A percentile compares a stretch with the other conserved stretches of the same genome.
Conservation (phyloP, 2,329 filamentous ascomycete genomes). For the Fusarium subglutinans region DNA sequence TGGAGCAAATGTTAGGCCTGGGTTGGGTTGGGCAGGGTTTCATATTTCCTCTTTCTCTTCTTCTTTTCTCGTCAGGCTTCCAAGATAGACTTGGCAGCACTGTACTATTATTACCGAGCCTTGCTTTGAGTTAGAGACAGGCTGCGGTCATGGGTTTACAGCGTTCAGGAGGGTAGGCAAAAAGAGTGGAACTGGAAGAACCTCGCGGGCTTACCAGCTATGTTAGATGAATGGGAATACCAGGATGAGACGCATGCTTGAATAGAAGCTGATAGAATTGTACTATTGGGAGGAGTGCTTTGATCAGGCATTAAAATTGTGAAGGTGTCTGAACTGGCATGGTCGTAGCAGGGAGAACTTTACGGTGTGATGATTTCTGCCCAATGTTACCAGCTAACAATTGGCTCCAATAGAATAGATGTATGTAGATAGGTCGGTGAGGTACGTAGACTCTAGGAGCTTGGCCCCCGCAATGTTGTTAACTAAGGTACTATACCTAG, state of each 20-base stretch:
- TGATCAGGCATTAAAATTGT: not conserved
- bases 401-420: not conserved
- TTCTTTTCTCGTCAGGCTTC: slow-evolving; percentile 29
- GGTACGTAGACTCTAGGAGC: not conserved
- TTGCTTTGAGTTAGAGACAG: slow-evolving; percentile 32
- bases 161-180: slow-evolving; percentile 15
- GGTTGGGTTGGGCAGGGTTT: slow-evolving; percentile 13
- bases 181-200: slow-evolving; percentile 30
- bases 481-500: not conserved
- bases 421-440: not conserved
- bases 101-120: slow-evolving; percentile 37
- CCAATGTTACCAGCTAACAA: slow-evolving; percentile 19
- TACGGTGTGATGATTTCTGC: slow-evolving; percentile 37
- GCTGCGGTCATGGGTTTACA: slow-evolving; percentile 12
- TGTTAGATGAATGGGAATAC: slow-evolving; percentile 22
- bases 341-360: not conserved
- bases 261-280: slow-evolving; percentile 33
- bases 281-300: slow-evolving; percentile 6
- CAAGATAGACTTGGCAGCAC: slow-evolving; percentile 37
- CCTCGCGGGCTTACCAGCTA: slow-evolving; percentile 35
- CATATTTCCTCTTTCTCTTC: slow-evolving; percentile 1
- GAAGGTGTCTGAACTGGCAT: not conserved
- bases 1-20: slow-evolving; percentile 21
- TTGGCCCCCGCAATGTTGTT: slow-evolving; percentile 19
- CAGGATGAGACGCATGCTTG: slow-evolving; percentile 36